Percentiles rank a stretch among this genome's conserved stretches.
These are phyloP conservation scores for Talaromyces verruculosus DNA, from an alignment of 2,329 filamentous ascomycete species.

Conservation along the genomic window DNA sequence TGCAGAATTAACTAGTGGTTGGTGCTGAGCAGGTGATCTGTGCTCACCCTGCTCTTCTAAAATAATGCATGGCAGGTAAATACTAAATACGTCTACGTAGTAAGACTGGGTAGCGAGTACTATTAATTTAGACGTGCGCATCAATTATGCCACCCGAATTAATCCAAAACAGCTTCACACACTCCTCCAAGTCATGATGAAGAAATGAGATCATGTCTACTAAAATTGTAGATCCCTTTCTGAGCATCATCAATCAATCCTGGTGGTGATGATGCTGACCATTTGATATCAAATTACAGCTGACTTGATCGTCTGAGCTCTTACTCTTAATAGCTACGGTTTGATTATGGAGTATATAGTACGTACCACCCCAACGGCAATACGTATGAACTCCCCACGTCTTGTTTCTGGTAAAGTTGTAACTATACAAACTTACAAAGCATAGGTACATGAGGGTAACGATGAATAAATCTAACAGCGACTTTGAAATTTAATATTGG, in stretches of 20 bases:
- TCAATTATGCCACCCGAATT: neutral
- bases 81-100: neutral
- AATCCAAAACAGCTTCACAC: neutral
- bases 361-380: neutral
- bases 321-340: slow-evolving; percentile 7
- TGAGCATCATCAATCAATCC: neutral
- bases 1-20: neutral
- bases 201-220: slow-evolving; percentile 4
- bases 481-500: neutral
- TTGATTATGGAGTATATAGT: neutral
- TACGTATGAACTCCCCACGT: neutral
- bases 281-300: neutral
- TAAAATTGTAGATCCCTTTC: neutral
- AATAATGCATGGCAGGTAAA: slow-evolving; percentile 1
- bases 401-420: neutral
- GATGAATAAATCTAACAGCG: neutral
- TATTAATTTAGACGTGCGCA: slow-evolving; percentile 5
- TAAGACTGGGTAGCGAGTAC: neutral
- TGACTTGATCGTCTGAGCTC: slow-evolving; percentile 12
- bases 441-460: neutral
- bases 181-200: neutral
- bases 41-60: neutral
- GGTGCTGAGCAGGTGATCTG: slow-evolving; percentile 2
- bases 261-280: neutral
- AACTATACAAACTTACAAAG: slow-evolving; percentile 4